Evolutionary conservation across 108 stramenopile species (phyloP).

Genomic region (Fistulifera pelliculosa): DNA sequence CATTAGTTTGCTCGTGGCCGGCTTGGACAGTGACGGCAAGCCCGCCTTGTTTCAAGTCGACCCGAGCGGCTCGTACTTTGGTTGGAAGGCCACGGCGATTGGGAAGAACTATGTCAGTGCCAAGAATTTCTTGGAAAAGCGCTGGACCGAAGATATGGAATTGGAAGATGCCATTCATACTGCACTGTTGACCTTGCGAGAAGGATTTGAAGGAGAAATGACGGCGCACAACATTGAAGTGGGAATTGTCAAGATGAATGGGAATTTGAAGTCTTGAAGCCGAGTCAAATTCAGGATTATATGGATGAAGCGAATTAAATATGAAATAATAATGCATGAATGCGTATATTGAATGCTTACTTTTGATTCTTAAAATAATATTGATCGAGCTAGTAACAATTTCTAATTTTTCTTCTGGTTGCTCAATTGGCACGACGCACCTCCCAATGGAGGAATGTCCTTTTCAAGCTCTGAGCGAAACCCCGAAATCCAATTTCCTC

Average conservation of each 20-base stretch:
- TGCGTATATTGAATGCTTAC: too few species aligned
- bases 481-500: conserved; percentile 18
- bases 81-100: conserved; percentile 99
- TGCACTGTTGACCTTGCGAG: conserved; percentile 93
- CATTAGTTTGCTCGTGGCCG: conserved; percentile 89
- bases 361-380: too few species aligned
- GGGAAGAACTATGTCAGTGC: conserved; percentile 98
- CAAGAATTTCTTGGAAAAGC: conserved; percentile 94
- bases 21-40: conserved; percentile 87
- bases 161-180: conserved; percentile 99
- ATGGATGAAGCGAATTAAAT: conserved; percentile 84
- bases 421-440: too few species aligned
- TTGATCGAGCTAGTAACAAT: too few species aligned
- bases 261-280: conserved; percentile 90
- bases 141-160: conserved; percentile 93
- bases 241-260: conserved; percentile 86
- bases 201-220: conserved; percentile 99
- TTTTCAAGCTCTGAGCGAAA: conserved; percentile 26
- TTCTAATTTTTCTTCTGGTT: too few species aligned
- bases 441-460: conserved; percentile 21
- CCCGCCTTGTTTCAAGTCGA: conserved; percentile 97
- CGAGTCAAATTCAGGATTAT: conserved; percentile 98
- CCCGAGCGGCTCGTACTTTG: conserved; percentile 96
- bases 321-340: too few species aligned
- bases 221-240: conserved; percentile 96